These are phyloP conservation scores for Boletus sp. DNA, from an alignment of 768 basidiomycete genomes.

Conservation along the genomic window DNA sequence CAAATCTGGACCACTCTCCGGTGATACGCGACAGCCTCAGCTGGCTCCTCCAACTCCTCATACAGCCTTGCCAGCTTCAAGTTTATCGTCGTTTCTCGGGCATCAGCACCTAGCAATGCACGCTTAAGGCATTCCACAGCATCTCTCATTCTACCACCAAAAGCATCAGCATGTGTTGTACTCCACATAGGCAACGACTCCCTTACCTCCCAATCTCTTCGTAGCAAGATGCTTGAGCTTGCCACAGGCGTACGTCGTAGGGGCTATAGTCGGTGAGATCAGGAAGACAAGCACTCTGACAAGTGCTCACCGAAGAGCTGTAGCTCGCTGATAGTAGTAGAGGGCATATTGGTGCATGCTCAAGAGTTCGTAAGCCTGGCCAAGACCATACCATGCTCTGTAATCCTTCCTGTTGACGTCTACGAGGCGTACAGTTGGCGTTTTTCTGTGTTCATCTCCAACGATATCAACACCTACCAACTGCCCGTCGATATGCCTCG, in stretches of 20 bases:
- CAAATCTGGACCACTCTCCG: constrained; percentile 73
- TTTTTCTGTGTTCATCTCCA: background rate
- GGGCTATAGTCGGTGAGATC: constrained; percentile 49
- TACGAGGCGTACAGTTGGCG: constrained; percentile 30
- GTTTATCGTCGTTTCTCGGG: constrained; percentile 69
- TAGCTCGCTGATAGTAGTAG: constrained; percentile 95
- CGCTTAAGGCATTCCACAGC: constrained; percentile 91
- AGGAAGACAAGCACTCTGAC: background rate
- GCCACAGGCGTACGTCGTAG: constrained; percentile 95
- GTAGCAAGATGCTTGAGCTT: constrained; percentile 90
- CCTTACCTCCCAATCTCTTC: constrained; percentile 83
- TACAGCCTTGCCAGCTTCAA: constrained; percentile 73
- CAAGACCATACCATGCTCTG: constrained; percentile 97
- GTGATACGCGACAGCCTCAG: constrained; percentile 75
- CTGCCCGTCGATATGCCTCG: constrained; percentile 93
- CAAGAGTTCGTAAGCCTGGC: constrained; percentile 94
- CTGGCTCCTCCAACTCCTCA: constrained; percentile 59
- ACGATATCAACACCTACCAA: constrained; percentile 58
- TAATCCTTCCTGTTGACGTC: constrained; percentile 98
- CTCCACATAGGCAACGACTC: background rate
- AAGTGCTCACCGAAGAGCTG: constrained; percentile 69
- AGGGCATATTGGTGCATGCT: constrained; percentile 97
- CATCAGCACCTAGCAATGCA: constrained; percentile 78
- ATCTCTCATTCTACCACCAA: constrained; percentile 62
- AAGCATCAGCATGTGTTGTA: constrained; percentile 1